phyloP scores from a whole-genome alignment of 1,284 basidiomycete genomes.

The Pseudozyma tsukubaensis region DNA sequence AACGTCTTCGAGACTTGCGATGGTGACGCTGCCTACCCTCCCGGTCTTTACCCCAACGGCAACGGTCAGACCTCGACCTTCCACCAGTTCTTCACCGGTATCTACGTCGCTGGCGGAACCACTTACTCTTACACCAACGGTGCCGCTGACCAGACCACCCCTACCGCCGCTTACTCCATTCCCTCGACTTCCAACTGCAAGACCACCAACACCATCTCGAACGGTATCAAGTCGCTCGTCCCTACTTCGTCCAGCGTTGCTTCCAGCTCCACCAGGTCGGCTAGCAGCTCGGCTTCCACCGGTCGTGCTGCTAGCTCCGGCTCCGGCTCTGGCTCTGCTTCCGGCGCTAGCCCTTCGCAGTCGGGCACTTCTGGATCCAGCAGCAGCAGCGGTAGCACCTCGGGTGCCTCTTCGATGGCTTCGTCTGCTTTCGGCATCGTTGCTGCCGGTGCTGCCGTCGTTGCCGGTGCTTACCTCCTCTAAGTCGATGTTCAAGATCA shows the following conservation, averaged over 20 bases:
- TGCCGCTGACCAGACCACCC: conserved; percentile 56
- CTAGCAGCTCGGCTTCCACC: conserved; percentile 16
- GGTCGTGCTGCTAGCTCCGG: too few species aligned
- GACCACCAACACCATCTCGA: conserved; percentile 46
- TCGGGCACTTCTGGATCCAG: conserved; percentile 9
- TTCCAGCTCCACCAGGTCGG: conserved; percentile 19
- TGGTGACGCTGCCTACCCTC: conserved; percentile 67
- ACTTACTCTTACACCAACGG: conserved; percentile 64
- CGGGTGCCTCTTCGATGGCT: conserved; percentile 29
- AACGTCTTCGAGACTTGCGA: conserved; percentile 66
- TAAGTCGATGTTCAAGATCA: too few species aligned
- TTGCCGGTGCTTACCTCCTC: conserved; percentile 53
- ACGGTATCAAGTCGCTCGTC: conserved; percentile 61
- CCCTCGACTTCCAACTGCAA: conserved; percentile 63
- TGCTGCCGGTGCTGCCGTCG: conserved; percentile 34
- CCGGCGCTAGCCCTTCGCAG: conserved; percentile 8
- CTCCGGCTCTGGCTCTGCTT: conserved; percentile 11
- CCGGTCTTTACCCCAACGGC: conserved; percentile 61
- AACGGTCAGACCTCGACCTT: conserved; percentile 63
- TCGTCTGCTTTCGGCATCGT: conserved; percentile 37
- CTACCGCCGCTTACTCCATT: conserved; percentile 64
- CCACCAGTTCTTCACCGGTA: conserved; percentile 63
- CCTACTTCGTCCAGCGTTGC: conserved; percentile 35
- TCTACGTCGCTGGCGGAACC: conserved; percentile 46
- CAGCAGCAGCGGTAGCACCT: conserved; percentile 13